Percentiles rank a stretch among this genome's conserved stretches.
Conservation (phyloP, 306 rosid species). For the Cajanus cajan region DNA sequence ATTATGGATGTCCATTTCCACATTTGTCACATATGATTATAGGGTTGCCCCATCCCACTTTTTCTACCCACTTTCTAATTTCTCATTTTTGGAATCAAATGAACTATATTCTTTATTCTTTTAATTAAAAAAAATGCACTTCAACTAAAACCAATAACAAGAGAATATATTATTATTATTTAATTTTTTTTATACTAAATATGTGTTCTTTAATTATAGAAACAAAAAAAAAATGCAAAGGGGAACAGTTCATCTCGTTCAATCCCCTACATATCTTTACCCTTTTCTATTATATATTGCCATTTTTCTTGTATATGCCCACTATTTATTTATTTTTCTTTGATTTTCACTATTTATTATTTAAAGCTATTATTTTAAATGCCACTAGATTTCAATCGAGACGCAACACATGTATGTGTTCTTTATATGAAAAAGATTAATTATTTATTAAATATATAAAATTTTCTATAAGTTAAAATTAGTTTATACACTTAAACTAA, state of each 20-base stretch:
- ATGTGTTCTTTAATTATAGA: not conserved
- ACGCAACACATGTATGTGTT: not conserved
- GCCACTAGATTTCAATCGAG: no score
- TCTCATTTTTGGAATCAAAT: not conserved
- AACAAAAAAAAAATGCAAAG: not conserved
- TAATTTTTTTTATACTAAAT: not conserved
- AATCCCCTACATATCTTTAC: not conserved
- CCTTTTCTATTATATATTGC: not conserved
- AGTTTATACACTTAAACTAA: no score
- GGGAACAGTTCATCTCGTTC: not conserved
- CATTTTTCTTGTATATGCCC: not conserved
- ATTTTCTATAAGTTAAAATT: no score
- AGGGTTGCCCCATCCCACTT: not conserved
- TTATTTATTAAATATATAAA: no score
- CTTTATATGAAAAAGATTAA: not conserved
- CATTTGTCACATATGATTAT: not conserved
- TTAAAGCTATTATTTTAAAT: no score
- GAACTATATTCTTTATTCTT: not conserved
- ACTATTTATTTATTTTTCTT: not conserved
- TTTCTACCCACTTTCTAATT: no score
- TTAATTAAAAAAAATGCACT: not conserved
- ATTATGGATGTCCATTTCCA: not conserved
- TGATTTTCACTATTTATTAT: not conserved
- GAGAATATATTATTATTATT: not conserved
- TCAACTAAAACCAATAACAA: not conserved